Evolutionary conservation across 1,284 basidiomycete genomes (phyloP).

Genomic region (Puccinia novopanici): DNA sequence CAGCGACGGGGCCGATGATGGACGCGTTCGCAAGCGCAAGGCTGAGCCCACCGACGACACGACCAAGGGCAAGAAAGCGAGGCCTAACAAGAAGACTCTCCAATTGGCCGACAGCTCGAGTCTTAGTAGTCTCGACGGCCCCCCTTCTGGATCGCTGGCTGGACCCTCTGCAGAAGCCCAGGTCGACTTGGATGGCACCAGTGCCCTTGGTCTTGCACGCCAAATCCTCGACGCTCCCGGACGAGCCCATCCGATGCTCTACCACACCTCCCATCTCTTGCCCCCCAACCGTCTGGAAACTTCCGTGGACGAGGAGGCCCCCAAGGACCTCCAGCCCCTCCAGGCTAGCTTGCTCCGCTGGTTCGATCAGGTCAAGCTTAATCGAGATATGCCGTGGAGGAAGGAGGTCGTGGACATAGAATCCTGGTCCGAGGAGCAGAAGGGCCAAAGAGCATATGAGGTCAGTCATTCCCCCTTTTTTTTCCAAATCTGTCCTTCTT

Average conservation of each 20-base stretch:
- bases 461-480: slow-evolving; percentile 7
- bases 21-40: not conserved
- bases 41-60: not conserved
- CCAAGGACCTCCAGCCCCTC: not conserved
- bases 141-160: not conserved
- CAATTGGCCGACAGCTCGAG: slow-evolving; percentile 1
- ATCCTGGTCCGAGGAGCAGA: slow-evolving; percentile 8
- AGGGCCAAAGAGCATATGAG: slow-evolving; percentile 43
- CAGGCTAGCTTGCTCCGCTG: slow-evolving; percentile 20
- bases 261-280: slow-evolving; percentile 17
- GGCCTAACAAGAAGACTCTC: too few relatives aligned
- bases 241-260: not conserved
- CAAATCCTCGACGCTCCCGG: not conserved
- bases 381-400: slow-evolving; percentile 48
- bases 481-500: not conserved
- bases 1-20: not conserved
- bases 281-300: not conserved
- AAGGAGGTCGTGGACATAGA: slow-evolving; percentile 13
- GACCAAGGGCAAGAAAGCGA: not conserved
- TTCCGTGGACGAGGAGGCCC: not conserved
- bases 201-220: not conserved
- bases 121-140: not conserved
- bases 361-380: slow-evolving; percentile 37
- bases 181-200: not conserved
- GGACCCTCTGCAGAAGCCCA: not conserved